Evolutionary conservation across 1,284 basidiomycete species (phyloP), one percentile per base, ranked within the genome.

Genomic region (Apiotrichum laibachii): DNA sequence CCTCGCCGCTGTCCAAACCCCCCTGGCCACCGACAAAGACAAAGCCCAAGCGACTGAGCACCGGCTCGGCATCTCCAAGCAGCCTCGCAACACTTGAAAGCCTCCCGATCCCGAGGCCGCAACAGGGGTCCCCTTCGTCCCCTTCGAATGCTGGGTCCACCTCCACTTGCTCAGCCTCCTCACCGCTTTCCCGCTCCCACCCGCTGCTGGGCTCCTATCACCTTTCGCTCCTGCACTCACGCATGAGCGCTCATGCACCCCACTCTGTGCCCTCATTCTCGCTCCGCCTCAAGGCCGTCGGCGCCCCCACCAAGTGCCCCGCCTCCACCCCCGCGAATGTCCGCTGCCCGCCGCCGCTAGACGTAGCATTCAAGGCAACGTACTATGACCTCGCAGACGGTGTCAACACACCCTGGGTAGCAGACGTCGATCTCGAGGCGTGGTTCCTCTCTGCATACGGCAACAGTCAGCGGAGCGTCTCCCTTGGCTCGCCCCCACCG

Each of bases 351-450:
- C 59, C 65, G 3, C 64, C 68, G 12, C 50, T 77, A 13, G 55
- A 70, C 10, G 71, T 77, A 2, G 70, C 72, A 0, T 75, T 79
- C 55, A 60, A 65, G 9, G 76, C 75, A 35, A 72, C 69, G 22
- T 77, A 76, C 60, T 75, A 77, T 49, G 73, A 76, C 54, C 64
- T 77, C 7, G 66, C 67, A 10, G 63, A 42, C 5, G 54, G 51
- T 33, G 47, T 50, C 1, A 69, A 70, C 50, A 71, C 71, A 4
- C 77, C 77, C 1, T 77, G 76, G 75, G 75, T 75, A 2, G 75
- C 71, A 4, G 73, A 61, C 44, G 67, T 77, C 11, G 73, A 77
- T 61, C 53, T 79, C 16, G 73, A 77, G 54, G 37, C 61, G n/a
- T 61, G 70, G 51, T 77, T 72, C 54, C 68, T 66, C 19, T 34